Evolutionary conservation across 257 asterid genomes (phyloP), one percentile per base, ranked within the genome.

Genomic region (Oldenlandia corymbosa): DNA sequence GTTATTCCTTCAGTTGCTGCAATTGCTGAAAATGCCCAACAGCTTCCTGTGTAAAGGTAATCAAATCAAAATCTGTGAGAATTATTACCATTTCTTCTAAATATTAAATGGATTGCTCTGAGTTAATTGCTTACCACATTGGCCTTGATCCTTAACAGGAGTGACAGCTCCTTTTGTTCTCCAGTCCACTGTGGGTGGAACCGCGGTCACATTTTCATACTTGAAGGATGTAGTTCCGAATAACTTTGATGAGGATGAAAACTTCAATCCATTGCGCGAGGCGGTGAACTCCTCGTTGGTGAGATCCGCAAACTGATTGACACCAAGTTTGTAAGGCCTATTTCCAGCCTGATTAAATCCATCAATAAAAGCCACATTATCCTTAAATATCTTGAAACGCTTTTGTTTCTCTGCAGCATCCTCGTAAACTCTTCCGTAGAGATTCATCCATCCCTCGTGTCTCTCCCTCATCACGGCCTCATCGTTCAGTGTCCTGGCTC

Each of bases 11-110:
- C 64, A 7, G 11, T 24, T 16, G 71, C 64, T 47, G 57, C 71
- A 1, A 56, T 57, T 5, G 71, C 58, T 37, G 71, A 66, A 45
- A 66, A 66, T 5, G 64, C 71, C 71, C 71, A 66, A 27, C 71
- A 66, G 9, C 64, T 42, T 43, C 71, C 71, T 66, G 26, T n/a
- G n/a, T n/a, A n/a, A n/a, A n/a, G n/a, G n/a, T n/a, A n/a, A n/a
- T n/a, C n/a, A n/a, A n/a, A n/a, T n/a, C n/a, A n/a, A n/a, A n/a
- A n/a, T n/a, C n/a, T n/a, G n/a, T n/a, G n/a, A n/a, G n/a, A n/a
- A n/a, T n/a, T n/a, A n/a, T n/a, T n/a, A n/a, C n/a, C n/a, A n/a
- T n/a, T n/a, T n/a, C n/a, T n/a, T n/a, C n/a, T n/a, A n/a, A n/a
- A n/a, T n/a, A n/a, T n/a, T n/a, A n/a, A n/a, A n/a, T n/a, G n/a